Evolutionary conservation across 306 rosid species (phyloP).

Genomic region (Sophora flavescens): DNA sequence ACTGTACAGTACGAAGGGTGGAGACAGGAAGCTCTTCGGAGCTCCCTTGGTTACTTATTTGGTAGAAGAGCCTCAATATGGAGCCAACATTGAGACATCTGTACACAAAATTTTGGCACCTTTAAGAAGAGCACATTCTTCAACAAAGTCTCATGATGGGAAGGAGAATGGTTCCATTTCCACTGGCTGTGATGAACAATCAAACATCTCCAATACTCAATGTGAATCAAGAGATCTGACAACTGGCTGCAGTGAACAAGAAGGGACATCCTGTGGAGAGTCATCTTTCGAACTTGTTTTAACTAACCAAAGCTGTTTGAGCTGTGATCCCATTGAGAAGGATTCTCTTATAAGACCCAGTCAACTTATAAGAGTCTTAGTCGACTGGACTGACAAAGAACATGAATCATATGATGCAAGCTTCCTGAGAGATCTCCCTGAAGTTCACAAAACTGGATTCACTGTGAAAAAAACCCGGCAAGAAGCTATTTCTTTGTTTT

Average conservation of each 20-base stretch:
- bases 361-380: slow-evolving; percentile 61
- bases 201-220: slow-evolving; percentile 51
- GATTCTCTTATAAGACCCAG: slow-evolving; percentile 61
- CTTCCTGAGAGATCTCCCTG: slow-evolving; percentile 95
- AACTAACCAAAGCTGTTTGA: slow-evolving; percentile 58
- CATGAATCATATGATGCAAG: slow-evolving; percentile 71
- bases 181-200: slow-evolving; percentile 59
- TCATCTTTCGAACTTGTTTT: slow-evolving; percentile 71
- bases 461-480: slow-evolving; percentile 85
- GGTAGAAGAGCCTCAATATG: slow-evolving; percentile 65
- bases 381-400: slow-evolving; percentile 88
- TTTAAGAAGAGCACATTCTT: slow-evolving; percentile 65
- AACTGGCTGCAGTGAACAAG: slow-evolving; percentile 54
- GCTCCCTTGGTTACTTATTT: slow-evolving; percentile 85
- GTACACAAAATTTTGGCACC: slow-evolving; percentile 77
- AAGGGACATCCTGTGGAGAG: slow-evolving; percentile 62
- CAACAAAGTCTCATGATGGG: slow-evolving; percentile 62
- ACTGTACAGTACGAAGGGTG: slow-evolving; percentile 64
- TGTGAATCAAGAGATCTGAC: slow-evolving; percentile 47
- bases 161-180: slow-evolving; percentile 81
- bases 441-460: slow-evolving; percentile 78
- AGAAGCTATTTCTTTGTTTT: slow-evolving; percentile 94
- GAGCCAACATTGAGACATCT: slow-evolving; percentile 62
- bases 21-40: slow-evolving; percentile 81
- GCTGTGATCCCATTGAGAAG: slow-evolving; percentile 72